phyloP scores from a whole-genome alignment of 257 asterid species.

The Forsythia suspensa region DNA sequence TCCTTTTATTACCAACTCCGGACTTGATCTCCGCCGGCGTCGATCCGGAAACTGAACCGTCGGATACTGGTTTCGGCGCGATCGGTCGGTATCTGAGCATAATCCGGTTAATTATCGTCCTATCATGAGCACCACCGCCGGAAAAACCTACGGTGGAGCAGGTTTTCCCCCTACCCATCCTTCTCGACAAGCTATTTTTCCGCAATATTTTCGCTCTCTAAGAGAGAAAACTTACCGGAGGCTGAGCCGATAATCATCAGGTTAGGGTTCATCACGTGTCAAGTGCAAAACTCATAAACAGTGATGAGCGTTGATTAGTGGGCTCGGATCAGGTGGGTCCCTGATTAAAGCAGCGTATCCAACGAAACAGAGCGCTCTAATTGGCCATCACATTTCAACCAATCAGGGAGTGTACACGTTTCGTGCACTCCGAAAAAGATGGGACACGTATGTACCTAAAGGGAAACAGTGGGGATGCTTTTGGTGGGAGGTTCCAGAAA shows the following conservation, averaged over 20 bases:
- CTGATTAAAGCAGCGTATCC: constrained; percentile 42
- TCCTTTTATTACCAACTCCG: constrained; percentile 1
- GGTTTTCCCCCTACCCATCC: background rate
- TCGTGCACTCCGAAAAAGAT: constrained; percentile 28
- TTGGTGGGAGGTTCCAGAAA: constrained; percentile 25
- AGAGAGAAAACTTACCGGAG: background rate
- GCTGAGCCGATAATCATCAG: background rate
- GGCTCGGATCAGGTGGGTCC: constrained; percentile 47
- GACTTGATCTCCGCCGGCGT: background rate
- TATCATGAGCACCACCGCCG: constrained; percentile 17
- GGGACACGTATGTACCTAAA: constrained; percentile 36
- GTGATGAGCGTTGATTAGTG: constrained; percentile 38
- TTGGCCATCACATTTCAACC: constrained; percentile 24
- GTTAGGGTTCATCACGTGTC: constrained; percentile 30
- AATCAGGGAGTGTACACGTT: constrained; percentile 34
- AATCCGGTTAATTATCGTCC: constrained; percentile 31
- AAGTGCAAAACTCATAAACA: constrained; percentile 29
- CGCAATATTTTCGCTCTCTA: background rate
- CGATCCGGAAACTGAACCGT: constrained; percentile 23
- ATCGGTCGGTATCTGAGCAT: constrained; percentile 47
- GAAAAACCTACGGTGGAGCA: background rate
- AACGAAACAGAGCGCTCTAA: constrained; percentile 22
- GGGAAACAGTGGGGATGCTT: constrained; percentile 37
- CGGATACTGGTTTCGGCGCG: constrained; percentile 45
- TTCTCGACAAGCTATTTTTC: background rate